Base-by-base conservation (phyloP, 257 asterid genomes). In the Ophiorrhiza pumila region DNA sequence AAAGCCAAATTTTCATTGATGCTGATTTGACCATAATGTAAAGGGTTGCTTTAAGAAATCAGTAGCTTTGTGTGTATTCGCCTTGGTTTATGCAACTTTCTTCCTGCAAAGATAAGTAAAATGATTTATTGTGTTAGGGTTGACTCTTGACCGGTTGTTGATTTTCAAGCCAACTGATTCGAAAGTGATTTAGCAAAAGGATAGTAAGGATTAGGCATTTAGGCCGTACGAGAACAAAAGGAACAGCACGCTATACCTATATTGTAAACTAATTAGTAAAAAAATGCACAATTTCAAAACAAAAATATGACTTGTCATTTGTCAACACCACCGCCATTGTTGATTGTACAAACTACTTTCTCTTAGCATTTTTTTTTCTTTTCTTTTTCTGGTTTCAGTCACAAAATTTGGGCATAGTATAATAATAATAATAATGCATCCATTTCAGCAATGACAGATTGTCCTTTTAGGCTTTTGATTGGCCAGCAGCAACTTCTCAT, bases 391-490 rank as follows among this genome's bases (percentile, higher is more conserved):
- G 9, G 29, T 56, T 71, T 57, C 46, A 8, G n/a, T 71, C 45
- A 13, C 35, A 71, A 57, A 58, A 23, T 37, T 53, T 23, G n/a
- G n/a, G n/a, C n/a, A n/a, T n/a, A n/a, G n/a, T n/a, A n/a, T 43
- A 43, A 11, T 43, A 43, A 20, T 45, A 55, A 39, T 68, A 29
- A 12, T 65, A 47, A 14, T 43, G 74, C 76, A 58, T 74, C 70
- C 46, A 57, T 20, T 50, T 76, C 73, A 75, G 71, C 81, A 72
- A 75, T 81, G 86, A 82, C 83, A 81, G 79, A 69, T 86, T 84
- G 90, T 83, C 88, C 73, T 76, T 83, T 80, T 77, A 80, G 75
- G 80, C 67, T 41, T 82, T 77, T 84, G 79, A 81, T 81, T 74
- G 82, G 73, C 70, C 87, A 86, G 71, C n/a, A n/a, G n/a, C n/a